phyloP scores from a whole-genome alignment of 1,284 basidiomycete genomes.

The Vanrija sp. region DNA sequence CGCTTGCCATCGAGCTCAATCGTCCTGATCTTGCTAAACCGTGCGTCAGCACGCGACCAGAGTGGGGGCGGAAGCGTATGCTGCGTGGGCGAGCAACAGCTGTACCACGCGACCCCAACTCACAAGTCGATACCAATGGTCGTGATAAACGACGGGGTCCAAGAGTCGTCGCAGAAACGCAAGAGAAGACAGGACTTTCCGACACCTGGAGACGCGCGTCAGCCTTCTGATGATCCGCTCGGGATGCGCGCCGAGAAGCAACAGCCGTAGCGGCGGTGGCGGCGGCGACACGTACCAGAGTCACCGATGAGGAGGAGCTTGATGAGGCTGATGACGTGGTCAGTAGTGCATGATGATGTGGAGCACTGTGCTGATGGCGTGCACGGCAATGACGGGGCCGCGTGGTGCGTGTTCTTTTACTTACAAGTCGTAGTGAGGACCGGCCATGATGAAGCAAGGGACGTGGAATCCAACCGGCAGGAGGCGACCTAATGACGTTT shows the following conservation, averaged over 20 bases:
- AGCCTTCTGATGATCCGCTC: background rate
- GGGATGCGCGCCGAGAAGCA: background rate
- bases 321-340: conserved; percentile 59
- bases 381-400: too few species aligned
- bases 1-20: conserved; percentile 99
- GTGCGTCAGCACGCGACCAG: background rate
- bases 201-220: conserved; percentile 60
- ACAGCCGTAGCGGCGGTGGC: background rate
- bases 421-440: conserved; percentile 50
- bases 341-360: background rate
- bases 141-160: conserved; percentile 99
- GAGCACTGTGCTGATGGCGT: too few species aligned
- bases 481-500: too few species aligned
- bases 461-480: too few species aligned
- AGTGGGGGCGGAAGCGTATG: background rate
- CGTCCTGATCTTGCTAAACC: conserved; percentile 70
- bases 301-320: conserved; percentile 97
- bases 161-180: conserved; percentile 99
- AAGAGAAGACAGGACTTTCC: conserved; percentile 98
- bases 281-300: conserved; percentile 64
- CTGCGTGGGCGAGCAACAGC: background rate
- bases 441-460: conserved; percentile 31
- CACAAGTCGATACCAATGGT: conserved; percentile 69
- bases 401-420: conserved; percentile 6
- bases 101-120: conserved; percentile 9